Conservation (phyloP, 1,284 basidiomycete genomes). For the Sanghuangporus sanghuang region DNA sequence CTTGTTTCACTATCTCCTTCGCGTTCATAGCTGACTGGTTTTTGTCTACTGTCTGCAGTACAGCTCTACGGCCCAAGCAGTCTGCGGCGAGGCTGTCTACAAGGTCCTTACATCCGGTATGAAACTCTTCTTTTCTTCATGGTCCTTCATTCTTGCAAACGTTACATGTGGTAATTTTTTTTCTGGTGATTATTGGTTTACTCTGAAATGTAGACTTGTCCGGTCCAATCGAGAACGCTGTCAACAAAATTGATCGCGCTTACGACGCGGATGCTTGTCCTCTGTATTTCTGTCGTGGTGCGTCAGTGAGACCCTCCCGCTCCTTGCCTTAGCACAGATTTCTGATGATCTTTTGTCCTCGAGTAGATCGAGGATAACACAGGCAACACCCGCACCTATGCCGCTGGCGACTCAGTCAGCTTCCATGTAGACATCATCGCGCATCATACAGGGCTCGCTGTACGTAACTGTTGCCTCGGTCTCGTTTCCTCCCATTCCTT, state of each 20-base stretch:
- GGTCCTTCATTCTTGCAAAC: background rate
- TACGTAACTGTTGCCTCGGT: slow-evolving; percentile 18
- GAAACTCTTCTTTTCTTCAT: background rate
- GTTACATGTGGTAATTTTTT: background rate
- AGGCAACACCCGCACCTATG: slow-evolving; percentile 27
- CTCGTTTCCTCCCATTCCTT: slow-evolving; percentile 11
- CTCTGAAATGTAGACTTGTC: slow-evolving; percentile 22
- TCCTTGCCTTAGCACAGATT: background rate
- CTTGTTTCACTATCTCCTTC: background rate
- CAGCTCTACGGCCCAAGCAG: slow-evolving; percentile 25
- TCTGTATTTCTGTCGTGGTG: slow-evolving; percentile 33
- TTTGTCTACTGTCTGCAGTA: slow-evolving; percentile 13
- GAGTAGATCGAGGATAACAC: slow-evolving; percentile 30
- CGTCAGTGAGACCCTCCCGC: slow-evolving; percentile 24
- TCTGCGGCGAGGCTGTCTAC: slow-evolving; percentile 29
- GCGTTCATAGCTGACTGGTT: background rate
- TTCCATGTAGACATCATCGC: slow-evolving; percentile 32
- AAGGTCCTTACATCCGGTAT: slow-evolving; percentile 27
- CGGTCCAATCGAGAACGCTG: slow-evolving; percentile 33
- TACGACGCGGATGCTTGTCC: slow-evolving; percentile 32
- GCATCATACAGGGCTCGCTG: slow-evolving; percentile 33
- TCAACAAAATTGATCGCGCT: slow-evolving; percentile 25
- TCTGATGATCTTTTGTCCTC: background rate
- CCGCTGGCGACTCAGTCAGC: slow-evolving; percentile 27
- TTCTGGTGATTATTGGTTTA: too few relatives aligned